These are phyloP conservation scores for Trichoderma koningii DNA, from an alignment of 2,329 filamentous ascomycete genomes.

Conservation along the genomic window DNA sequence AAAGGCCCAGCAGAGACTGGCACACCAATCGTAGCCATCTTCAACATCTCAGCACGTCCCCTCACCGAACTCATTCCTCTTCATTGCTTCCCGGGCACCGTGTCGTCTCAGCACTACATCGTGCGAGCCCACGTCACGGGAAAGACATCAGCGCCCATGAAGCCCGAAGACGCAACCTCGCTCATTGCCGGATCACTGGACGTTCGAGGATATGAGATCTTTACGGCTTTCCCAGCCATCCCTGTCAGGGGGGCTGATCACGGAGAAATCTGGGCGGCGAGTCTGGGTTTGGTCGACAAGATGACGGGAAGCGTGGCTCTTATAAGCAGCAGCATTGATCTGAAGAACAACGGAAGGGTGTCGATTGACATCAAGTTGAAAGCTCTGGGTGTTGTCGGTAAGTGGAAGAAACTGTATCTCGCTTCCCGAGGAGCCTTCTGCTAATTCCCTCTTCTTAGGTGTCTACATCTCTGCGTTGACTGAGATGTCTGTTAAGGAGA, in stretches of 20 bases:
- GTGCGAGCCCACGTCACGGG: slow-evolving; percentile 72
- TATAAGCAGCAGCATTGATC: slow-evolving; percentile 59
- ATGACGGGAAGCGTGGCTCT: slow-evolving; percentile 88
- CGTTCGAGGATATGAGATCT: slow-evolving; percentile 73
- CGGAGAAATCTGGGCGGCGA: slow-evolving; percentile 57
- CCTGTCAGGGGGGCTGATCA: slow-evolving; percentile 51
- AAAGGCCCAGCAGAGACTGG: slow-evolving; percentile 61
- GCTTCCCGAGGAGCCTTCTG: neutral
- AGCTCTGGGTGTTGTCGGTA: slow-evolving; percentile 74
- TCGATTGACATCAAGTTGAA: slow-evolving; percentile 71
- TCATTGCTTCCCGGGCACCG: slow-evolving; percentile 70
- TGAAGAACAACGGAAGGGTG: slow-evolving; percentile 59
- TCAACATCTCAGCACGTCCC: slow-evolving; percentile 70
- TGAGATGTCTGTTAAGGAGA: slow-evolving; percentile 58
- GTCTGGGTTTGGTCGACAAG: slow-evolving; percentile 78
- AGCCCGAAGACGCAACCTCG: slow-evolving; percentile 46
- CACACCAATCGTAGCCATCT: slow-evolving; percentile 76
- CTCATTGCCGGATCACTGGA: slow-evolving; percentile 65
- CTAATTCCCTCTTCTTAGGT: slow-evolving; percentile 44
- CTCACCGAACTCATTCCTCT: slow-evolving; percentile 71
- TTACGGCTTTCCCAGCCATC: slow-evolving; percentile 70
- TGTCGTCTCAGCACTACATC: slow-evolving; percentile 62
- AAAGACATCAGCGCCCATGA: slow-evolving; percentile 57
- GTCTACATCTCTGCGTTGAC: slow-evolving; percentile 75
- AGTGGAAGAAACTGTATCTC: neutral